Conservation (phyloP, 1,284 basidiomycete species). For the Melampsora larici-populina region DNA sequence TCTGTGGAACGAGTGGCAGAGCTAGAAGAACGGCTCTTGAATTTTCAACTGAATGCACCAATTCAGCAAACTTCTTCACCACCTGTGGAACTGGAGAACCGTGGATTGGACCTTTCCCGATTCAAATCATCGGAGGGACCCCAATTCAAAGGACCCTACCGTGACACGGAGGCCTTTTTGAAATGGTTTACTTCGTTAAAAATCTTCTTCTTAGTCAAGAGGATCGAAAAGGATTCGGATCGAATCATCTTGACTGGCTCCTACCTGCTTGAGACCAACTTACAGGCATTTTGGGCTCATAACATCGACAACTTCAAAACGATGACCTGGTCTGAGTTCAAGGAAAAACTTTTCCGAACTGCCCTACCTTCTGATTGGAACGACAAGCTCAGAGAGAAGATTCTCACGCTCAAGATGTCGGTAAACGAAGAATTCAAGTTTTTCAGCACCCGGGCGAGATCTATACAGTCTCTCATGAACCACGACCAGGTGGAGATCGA, state of each 20-base stretch:
- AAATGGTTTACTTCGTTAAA: too few relatives aligned
- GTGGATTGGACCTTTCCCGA: background rate
- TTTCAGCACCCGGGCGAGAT: background rate
- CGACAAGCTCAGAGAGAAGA: background rate
- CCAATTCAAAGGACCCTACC: background rate
- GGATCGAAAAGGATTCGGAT: too few relatives aligned
- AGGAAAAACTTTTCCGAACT: background rate
- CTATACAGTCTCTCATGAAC: too few relatives aligned
- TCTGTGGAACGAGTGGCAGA: background rate
- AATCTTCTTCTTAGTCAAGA: too few relatives aligned
- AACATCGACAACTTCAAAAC: background rate
- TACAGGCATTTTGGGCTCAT: background rate
- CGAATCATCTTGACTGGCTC: too few relatives aligned
- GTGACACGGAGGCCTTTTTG: too few relatives aligned
- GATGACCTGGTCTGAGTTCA: background rate
- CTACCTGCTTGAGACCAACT: slow-evolving; percentile 31
- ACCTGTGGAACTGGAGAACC: background rate
- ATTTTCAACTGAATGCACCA: background rate
- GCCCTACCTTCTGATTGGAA: slow-evolving; percentile 1
- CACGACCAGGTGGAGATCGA: too few relatives aligned
- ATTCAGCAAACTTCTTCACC: background rate
- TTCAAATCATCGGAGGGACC: slow-evolving; percentile 4
- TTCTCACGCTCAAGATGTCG: background rate
- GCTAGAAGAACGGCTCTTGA: background rate
- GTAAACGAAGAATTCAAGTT: background rate